Evolutionary conservation across 169 alveolate species (phyloP), one percentile per base, ranked within the genome.

Genomic region (Theileria orientalis): DNA sequence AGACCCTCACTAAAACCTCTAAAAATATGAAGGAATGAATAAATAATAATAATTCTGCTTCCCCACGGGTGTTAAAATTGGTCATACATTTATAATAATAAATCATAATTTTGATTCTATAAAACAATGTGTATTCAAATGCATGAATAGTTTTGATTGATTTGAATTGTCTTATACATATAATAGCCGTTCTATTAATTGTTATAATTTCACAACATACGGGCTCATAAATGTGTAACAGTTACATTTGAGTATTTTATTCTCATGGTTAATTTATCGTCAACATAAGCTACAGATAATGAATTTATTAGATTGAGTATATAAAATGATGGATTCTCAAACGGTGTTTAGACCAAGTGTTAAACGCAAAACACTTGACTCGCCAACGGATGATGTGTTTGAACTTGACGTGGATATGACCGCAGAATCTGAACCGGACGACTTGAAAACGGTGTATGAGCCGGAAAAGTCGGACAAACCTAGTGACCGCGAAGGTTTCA

Each of bases 331-430:
- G 57, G 57, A 47, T 47, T 47, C 57, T 27, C 25, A 63, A 63
- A 23, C 21, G n/a, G 16, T 63, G 29, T 33, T 63, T 40, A 42
- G 27, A 49, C 14, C 5, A 16, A 59, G 76, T 30, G 23, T 9
- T 23, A 61, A 73, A 13, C 73, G 74, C 56, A 14, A n/a, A 2
- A 19, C 83, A 14, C 29, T 61, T 5, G 86, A 77, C 51, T 77
- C 86, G 14, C 74, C 73, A 3, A 73, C 64, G 14, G 76, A 68
- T 32, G 78, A 54, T 21, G 74, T 57, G 23, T 33, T 57, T 5
- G 52, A 42, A 16, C 13, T 16, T 14, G 23, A 13, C 13, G 16
- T 14, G 23, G 16, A 42, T 42, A 16, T 42, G 16, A 42, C 16
- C 23, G 13, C 52, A 14, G 52, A 42, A 42, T n/a, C n/a, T n/a